These are phyloP conservation scores for Rhodotorula sp. DNA, from an alignment of 1,284 basidiomycete species.

Conservation along the genomic window DNA sequence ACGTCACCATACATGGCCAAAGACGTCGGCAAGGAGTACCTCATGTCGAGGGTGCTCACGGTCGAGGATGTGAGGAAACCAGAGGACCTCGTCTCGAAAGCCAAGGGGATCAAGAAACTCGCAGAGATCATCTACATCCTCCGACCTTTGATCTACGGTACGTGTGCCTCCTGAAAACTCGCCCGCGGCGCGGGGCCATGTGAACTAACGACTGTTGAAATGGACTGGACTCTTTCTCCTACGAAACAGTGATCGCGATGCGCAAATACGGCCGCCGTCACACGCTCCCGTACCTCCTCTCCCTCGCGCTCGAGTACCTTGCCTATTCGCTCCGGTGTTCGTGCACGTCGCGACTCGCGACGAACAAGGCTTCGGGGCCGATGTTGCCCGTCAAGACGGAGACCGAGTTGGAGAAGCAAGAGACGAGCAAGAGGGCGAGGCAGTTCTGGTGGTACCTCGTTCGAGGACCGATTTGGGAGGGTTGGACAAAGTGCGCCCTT, in stretches of 20 bases:
- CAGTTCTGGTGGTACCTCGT: constrained; percentile 53
- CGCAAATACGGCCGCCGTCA: constrained; percentile 44
- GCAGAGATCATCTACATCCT: constrained; percentile 48
- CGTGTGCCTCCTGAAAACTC: constrained; percentile 3
- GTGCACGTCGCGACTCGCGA: constrained; percentile 15
- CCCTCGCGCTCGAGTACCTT: constrained; percentile 46
- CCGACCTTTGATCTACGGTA: constrained; percentile 47
- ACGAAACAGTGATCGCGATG: constrained; percentile 44
- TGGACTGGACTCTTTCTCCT: too few species aligned
- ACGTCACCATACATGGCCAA: constrained; percentile 3
- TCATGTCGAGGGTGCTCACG: constrained; percentile 43
- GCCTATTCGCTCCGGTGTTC: constrained; percentile 41
- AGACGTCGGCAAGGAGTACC: constrained; percentile 42
- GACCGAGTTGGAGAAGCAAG: constrained; percentile 49
- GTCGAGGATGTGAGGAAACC: constrained; percentile 45
- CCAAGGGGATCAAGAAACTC: constrained; percentile 36
- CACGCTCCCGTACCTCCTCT: constrained; percentile 46
- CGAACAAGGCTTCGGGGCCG: constrained; percentile 28
- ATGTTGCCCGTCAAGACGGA: constrained; percentile 26
- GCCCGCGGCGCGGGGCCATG: too few species aligned
- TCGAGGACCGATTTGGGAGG: constrained; percentile 51
- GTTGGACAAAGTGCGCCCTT: constrained; percentile 47
- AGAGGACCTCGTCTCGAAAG: constrained; percentile 43
- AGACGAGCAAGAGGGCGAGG: constrained; percentile 48
- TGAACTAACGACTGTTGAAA: too few species aligned